Conservation (phyloP, 169 alveolate genomes). For the Plasmodium relictum region DNA sequence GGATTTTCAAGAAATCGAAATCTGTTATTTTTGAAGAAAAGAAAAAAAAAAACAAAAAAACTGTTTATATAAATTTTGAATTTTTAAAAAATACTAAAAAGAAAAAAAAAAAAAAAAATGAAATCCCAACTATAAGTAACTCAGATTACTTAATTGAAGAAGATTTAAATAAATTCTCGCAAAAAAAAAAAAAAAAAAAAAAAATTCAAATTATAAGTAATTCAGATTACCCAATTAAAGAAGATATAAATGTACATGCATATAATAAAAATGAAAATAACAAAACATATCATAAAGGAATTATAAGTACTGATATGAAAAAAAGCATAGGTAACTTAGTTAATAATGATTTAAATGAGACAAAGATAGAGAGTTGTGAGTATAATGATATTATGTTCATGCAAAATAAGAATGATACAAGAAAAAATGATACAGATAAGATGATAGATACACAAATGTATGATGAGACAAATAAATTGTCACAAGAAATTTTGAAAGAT, state of each 20-base stretch:
- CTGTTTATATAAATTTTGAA: conserved; percentile 16
- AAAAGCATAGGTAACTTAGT: too few species aligned
- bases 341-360: too few species aligned
- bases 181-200: not conserved
- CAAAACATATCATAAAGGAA: too few species aligned
- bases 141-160: conserved; percentile 11
- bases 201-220: not conserved
- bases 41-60: conserved; percentile 47
- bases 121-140: conserved; percentile 7
- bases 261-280: too few species aligned
- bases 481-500: too few species aligned
- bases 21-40: conserved; percentile 36
- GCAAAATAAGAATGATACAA: not conserved
- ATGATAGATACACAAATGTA: not conserved
- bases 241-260: not conserved
- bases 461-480: not conserved
- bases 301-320: too few species aligned
- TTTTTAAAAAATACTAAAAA: conserved; percentile 22
- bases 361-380: too few species aligned
- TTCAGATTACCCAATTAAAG: conserved; percentile 3
- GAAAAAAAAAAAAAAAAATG: conserved; percentile 12
- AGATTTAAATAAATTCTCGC: not conserved
- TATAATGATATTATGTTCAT: too few species aligned
- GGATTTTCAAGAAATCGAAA: conserved; percentile 32
- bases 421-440: not conserved